Evolutionary conservation across 1,139 yeast species (phyloP), one percentile per base, ranked within the genome.

Genomic region (Pichia sp.): DNA sequence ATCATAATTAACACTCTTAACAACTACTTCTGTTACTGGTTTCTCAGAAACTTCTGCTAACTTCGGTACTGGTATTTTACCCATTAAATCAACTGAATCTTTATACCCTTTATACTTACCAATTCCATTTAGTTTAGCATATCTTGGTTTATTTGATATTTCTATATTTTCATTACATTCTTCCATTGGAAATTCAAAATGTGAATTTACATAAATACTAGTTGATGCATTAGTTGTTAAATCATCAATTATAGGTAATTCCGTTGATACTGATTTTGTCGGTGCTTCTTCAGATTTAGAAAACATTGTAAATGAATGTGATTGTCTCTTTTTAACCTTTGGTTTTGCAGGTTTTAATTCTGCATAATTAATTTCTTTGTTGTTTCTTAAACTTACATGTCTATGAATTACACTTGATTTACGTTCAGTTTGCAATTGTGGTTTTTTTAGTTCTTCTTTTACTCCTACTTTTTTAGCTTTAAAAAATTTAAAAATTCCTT

Each of bases 151-250:
- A 9, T 20, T 13, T 10, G 22, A 22, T 15, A 13, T 18, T 21
- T 15, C 11, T 11, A 11, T 1, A 14, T 20, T 11, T 28, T 11
- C 32, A 14, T 9, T 6, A 18, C 15, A 10, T 14, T 35, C 29
- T 9, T 41, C 47, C 41, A 43, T 40, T 11, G 59, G 59, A 40
- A 54, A 54, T 29, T 44, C 53, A 44, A 56, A 56, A 24, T 46
- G 46, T 6, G 55, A 48, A 30, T 50, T 56, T 10, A 56, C 59
- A 39, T 46, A 43, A 6, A 56, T 41, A 38, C 54, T 49, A 3
- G 52, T 40, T 4, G 55, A 50, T 5, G 42, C 40, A n/a, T n/a
- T n/a, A n/a, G 44, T 45, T 8, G 49, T 40, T 13, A 16, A 18
- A 27, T 39, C 37, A 15, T 11, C 25, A 10, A 9, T 14, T 6